phyloP scores from a whole-genome alignment of 495 filamentous ascomycete genomes.

The Achaetomiella virescens region DNA sequence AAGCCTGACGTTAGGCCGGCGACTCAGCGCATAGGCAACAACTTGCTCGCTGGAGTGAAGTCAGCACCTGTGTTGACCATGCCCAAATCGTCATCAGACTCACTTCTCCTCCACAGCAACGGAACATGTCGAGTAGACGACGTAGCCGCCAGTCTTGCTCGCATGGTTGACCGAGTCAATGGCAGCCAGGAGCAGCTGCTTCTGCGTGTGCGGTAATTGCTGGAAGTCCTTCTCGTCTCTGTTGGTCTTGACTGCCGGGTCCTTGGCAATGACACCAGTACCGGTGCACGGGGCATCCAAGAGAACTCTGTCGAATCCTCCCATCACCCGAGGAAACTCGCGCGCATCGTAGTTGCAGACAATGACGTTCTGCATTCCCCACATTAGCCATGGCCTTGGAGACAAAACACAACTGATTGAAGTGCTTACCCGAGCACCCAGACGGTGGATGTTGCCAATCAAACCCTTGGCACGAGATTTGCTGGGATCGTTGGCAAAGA shows the following conservation, averaged over 20 bases:
- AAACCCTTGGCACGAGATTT: slow-evolving; percentile 90
- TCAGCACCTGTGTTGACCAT: slow-evolving; percentile 42
- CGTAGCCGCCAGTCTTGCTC: slow-evolving; percentile 77
- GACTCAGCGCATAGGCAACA: slow-evolving; percentile 83
- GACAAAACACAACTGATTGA: neutral
- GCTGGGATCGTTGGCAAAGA: slow-evolving; percentile 95
- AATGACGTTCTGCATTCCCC: slow-evolving; percentile 58
- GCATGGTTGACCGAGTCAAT: slow-evolving; percentile 78
- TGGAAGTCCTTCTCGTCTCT: slow-evolving; percentile 93
- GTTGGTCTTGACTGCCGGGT: slow-evolving; percentile 92
- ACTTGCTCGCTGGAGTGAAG: slow-evolving; percentile 88
- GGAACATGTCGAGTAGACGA: slow-evolving; percentile 85
- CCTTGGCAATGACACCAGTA: slow-evolving; percentile 85
- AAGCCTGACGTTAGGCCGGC: slow-evolving; percentile 86
- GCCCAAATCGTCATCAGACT: neutral
- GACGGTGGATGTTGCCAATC: slow-evolving; percentile 95
- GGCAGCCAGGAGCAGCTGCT: slow-evolving; percentile 84
- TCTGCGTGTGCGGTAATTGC: slow-evolving; percentile 83
- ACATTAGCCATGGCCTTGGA: neutral
- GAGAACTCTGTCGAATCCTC: slow-evolving; percentile 70
- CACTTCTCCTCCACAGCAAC: slow-evolving; percentile 32
- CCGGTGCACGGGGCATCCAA: slow-evolving; percentile 44
- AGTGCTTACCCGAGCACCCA: slow-evolving; percentile 59
- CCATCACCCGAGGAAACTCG: slow-evolving; percentile 88
- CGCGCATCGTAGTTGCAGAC: slow-evolving; percentile 91